Evolutionary conservation across 305 asterid species (phyloP).

Genomic region (Solanum chacoense): DNA sequence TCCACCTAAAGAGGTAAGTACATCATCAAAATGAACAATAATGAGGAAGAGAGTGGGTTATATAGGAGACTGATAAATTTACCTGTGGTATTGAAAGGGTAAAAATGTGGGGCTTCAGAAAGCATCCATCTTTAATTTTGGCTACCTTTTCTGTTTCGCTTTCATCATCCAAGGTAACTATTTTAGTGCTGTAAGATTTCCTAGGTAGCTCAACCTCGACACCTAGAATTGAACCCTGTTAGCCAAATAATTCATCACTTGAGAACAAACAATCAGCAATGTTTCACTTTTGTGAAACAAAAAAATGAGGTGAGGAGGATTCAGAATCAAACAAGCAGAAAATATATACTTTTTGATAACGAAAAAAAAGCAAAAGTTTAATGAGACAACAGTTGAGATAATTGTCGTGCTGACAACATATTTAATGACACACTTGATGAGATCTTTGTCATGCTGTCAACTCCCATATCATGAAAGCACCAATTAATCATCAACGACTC

Average conservation of each 20-base stretch:
- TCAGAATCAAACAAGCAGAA: background rate
- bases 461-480: background rate
- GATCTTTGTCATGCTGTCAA: background rate
- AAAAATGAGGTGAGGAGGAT: background rate
- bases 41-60: background rate
- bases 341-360: background rate
- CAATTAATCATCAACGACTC: background rate
- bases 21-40: background rate
- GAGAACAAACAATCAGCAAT: slow-evolving; percentile 23
- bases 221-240: slow-evolving; percentile 99
- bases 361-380: background rate
- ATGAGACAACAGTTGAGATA: background rate
- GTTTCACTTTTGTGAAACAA: slow-evolving; percentile 2
- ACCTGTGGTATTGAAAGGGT: slow-evolving; percentile 76
- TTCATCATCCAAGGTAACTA: slow-evolving; percentile 27
- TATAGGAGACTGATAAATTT: background rate
- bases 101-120: slow-evolving; percentile 55
- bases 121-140: slow-evolving; percentile 47
- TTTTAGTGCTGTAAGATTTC: slow-evolving; percentile 48
- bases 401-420: background rate
- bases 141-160: slow-evolving; percentile 26
- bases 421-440: background rate
- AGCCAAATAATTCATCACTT: slow-evolving; percentile 72
- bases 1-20: slow-evolving; percentile 43
- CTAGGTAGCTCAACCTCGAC: slow-evolving; percentile 79